Evolutionary conservation across 1,139 yeast genomes (phyloP).

Genomic region (Arxiozyma telluris): DNA sequence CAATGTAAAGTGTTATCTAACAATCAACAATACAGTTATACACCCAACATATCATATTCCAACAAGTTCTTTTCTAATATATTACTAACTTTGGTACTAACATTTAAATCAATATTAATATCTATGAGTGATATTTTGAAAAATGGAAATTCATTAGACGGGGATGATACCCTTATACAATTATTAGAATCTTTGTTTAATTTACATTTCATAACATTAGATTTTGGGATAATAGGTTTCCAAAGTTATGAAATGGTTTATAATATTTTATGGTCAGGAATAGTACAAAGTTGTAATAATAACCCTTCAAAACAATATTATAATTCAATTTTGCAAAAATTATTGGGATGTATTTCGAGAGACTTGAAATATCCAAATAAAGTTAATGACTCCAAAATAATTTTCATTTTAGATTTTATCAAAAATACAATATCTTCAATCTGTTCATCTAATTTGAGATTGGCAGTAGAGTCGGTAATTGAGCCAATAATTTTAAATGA

Average conservation of each 20-base stretch:
- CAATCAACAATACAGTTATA: constrained; percentile 1
- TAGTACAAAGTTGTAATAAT: neutral
- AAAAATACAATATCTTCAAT: constrained; percentile 13
- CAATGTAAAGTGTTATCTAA: neutral
- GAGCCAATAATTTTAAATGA: constrained; percentile 10
- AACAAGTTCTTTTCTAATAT: constrained; percentile 14
- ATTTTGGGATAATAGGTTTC: constrained; percentile 25
- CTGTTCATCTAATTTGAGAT: neutral
- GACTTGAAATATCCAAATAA: constrained; percentile 10
- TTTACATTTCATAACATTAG: constrained; percentile 21
- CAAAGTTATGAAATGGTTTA: constrained; percentile 22
- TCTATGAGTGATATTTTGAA: neutral
- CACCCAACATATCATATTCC: constrained; percentile 13
- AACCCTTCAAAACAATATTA: neutral
- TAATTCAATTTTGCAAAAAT: constrained; percentile 4
- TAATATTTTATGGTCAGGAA: constrained; percentile 11
- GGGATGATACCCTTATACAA: constrained; percentile 6
- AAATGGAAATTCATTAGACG: neutral
- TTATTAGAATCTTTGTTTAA: constrained; percentile 16
- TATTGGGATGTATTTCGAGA: constrained; percentile 11
- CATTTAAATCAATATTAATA: constrained; percentile 15
- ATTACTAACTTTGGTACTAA: constrained; percentile 17
- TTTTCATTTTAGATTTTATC: constrained; percentile 21
- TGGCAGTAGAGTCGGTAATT: constrained; percentile 1
- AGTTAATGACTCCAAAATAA: constrained; percentile 16